phyloP scores from a whole-genome alignment of 306 rosid species.

The Prunus persica region Prunus_persica_NCBIv2 NC_034012.1:10094001-10094500 shows the following conservation, averaged over 20 bases:
- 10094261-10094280: constrained; percentile 80
- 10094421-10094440: constrained; percentile 32
- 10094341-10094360: constrained; percentile 65
- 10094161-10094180: constrained; percentile 82
- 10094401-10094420: constrained; percentile 22
- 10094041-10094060: neutral
- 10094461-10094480: constrained; percentile 14
- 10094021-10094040: neutral
- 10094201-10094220: constrained; percentile 70
- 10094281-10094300: constrained; percentile 65
- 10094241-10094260: constrained; percentile 95
- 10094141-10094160: constrained; percentile 32
- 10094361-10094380: constrained; percentile 49
- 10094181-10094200: constrained; percentile 64
- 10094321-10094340: constrained; percentile 71
- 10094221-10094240: constrained; percentile 87
- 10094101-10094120: neutral
- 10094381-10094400: constrained; percentile 22
- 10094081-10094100: neutral
- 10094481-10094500: constrained; percentile 13
- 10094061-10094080: constrained; percentile 1
- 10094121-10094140: constrained; percentile 27
- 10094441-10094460: constrained; percentile 22
- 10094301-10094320: constrained; percentile 69
- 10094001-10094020: neutral